Conservation (phyloP, 805 yeast species). For the Ogataea pilisensis region DNA sequence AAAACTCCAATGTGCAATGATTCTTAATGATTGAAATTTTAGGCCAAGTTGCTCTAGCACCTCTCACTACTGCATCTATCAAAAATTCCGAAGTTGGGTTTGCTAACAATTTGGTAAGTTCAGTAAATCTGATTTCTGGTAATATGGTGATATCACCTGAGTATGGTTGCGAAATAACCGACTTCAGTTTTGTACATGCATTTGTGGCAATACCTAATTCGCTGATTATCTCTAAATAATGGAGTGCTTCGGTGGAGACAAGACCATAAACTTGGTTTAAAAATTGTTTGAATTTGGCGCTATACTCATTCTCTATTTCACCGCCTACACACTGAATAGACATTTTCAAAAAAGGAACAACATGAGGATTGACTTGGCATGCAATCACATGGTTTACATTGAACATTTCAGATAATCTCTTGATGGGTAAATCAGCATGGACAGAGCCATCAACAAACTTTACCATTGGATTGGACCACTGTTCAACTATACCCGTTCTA, state of each 20-base stretch:
- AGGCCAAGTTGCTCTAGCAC: slow-evolving; percentile 94
- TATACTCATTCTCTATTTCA: slow-evolving; percentile 56
- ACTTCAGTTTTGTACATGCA: slow-evolving; percentile 64
- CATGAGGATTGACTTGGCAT: slow-evolving; percentile 96
- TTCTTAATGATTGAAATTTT: slow-evolving; percentile 79
- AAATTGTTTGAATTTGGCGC: slow-evolving; percentile 49
- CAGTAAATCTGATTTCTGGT: slow-evolving; percentile 63
- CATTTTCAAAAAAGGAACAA: slow-evolving; percentile 76
- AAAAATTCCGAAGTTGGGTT: slow-evolving; percentile 83
- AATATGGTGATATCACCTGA: slow-evolving; percentile 92
- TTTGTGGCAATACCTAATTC: slow-evolving; percentile 78
- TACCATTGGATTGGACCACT: slow-evolving; percentile 76
- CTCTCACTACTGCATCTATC: slow-evolving; percentile 65
- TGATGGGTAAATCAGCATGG: slow-evolving; percentile 87
- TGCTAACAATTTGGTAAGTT: slow-evolving; percentile 58
- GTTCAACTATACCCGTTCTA: slow-evolving; percentile 63
- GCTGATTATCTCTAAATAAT: slow-evolving; percentile 64
- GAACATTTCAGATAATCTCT: slow-evolving; percentile 91
- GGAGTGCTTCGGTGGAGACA: slow-evolving; percentile 67
- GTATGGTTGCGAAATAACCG: slow-evolving; percentile 80
- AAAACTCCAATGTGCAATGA: slow-evolving; percentile 87
- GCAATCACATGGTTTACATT: slow-evolving; percentile 97
- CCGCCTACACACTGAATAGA: slow-evolving; percentile 69
- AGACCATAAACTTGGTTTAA: slow-evolving; percentile 55
- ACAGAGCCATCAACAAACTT: slow-evolving; percentile 96